Conservation (phyloP, 257 asterid genomes). For the Primulina tabacum region DNA sequence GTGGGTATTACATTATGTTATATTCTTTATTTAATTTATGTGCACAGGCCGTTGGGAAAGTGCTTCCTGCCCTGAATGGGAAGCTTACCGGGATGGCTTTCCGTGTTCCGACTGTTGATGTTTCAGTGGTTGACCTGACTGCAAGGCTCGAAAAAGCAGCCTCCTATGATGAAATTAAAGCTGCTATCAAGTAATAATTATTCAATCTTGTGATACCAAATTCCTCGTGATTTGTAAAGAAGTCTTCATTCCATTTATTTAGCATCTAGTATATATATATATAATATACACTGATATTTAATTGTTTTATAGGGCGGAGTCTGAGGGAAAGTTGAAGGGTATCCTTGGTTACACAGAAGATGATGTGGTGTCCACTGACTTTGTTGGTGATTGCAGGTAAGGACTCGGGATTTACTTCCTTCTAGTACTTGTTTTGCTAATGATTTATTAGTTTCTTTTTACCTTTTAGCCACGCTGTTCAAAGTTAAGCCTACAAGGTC, state of each 20-base stretch:
- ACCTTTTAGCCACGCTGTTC: too few species aligned
- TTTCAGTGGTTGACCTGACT: constrained; percentile 57
- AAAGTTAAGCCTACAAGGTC: neutral
- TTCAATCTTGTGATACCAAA: neutral
- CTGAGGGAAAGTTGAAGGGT: constrained; percentile 49
- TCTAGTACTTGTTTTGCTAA: neutral
- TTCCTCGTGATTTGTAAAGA: neutral
- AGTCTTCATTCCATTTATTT: constrained; percentile 2
- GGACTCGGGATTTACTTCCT: neutral
- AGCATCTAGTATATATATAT: neutral
- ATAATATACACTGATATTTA: neutral
- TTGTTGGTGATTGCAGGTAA: constrained; percentile 54
- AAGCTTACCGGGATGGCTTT: constrained; percentile 64
- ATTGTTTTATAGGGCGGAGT: constrained; percentile 38
- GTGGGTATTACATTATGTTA: neutral
- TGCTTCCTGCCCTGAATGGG: constrained; percentile 56
- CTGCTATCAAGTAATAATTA: constrained; percentile 44
- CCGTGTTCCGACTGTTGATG: constrained; percentile 62
- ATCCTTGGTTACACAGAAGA: constrained; percentile 66
- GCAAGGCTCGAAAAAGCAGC: constrained; percentile 50
- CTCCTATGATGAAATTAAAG: constrained; percentile 53
- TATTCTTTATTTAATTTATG: neutral
- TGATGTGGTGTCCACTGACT: constrained; percentile 59
- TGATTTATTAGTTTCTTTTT: too few species aligned
- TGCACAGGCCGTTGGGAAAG: constrained; percentile 54